Percentiles rank a stretch among this genome's conserved stretches.
Evolutionary conservation across 106 monocot genomes (phyloP).

Genomic region (Phalaenopsis aphrodite): DNA sequence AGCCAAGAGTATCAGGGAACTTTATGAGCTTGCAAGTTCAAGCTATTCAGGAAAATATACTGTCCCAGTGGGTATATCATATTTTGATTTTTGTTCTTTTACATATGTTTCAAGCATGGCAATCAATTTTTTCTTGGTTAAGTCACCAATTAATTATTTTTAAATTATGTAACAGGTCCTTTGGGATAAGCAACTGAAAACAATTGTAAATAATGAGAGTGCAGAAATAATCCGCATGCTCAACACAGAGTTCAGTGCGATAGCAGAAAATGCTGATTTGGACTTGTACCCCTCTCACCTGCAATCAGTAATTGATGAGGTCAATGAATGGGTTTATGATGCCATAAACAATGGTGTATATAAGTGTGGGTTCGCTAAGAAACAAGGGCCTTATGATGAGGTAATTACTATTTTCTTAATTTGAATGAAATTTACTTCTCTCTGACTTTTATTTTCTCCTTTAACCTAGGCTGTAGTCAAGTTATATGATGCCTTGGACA

Average conservation of each 20-base stretch:
- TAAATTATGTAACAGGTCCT: slow-evolving; percentile 46
- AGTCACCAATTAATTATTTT: not conserved
- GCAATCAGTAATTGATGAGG: slow-evolving; percentile 54
- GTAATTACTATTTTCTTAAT: slow-evolving; percentile 21
- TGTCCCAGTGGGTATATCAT: slow-evolving; percentile 34
- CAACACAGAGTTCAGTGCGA: slow-evolving; percentile 77
- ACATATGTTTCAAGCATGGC: not conserved
- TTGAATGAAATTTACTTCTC: not conserved
- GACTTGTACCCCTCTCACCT: slow-evolving; percentile 74
- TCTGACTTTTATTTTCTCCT: not conserved
- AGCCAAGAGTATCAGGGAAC: slow-evolving; percentile 62
- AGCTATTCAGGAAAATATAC: slow-evolving; percentile 77
- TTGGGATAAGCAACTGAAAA: slow-evolving; percentile 93
- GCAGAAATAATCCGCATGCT: slow-evolving; percentile 90
- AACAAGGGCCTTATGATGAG: slow-evolving; percentile 95
- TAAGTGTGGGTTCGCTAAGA: slow-evolving; percentile 88
- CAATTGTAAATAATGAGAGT: slow-evolving; percentile 93
- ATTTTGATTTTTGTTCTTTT: not conserved
- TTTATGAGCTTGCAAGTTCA: slow-evolving; percentile 66
- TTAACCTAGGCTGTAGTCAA: slow-evolving; percentile 57
- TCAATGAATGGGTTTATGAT: slow-evolving; percentile 88
- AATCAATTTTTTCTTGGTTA: not conserved
- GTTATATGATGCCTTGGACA: slow-evolving; percentile 61
- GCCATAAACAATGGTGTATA: slow-evolving; percentile 93
- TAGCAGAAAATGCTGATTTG: slow-evolving; percentile 66